A percentile compares a stretch with the other conserved stretches of the same genome.
These are phyloP conservation scores for Cornus controversa DNA, from an alignment of 148 eudicot species.

Conservation along the genomic window DNA sequence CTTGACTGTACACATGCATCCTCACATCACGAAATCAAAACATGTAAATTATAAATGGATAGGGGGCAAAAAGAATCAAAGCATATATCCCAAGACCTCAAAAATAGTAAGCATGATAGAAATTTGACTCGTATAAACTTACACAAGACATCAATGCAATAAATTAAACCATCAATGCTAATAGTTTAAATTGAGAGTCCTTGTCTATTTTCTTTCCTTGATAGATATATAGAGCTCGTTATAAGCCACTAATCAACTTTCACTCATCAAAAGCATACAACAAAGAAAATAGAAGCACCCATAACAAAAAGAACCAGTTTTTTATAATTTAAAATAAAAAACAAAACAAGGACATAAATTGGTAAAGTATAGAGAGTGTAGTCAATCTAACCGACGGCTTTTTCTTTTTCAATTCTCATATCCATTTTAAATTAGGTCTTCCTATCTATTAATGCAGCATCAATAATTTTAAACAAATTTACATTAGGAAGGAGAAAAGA, in stretches of 20 bases:
- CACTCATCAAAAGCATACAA: not conserved
- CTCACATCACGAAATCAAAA: not conserved
- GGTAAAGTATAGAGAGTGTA: too few species aligned
- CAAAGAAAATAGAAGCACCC: not conserved
- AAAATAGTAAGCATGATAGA: not conserved
- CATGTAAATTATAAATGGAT: not conserved
- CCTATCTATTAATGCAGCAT: not conserved
- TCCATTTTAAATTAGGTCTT: not conserved
- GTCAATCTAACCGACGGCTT: not conserved
- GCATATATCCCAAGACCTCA: not conserved
- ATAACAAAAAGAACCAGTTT: not conserved
- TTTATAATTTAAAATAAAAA: not conserved
- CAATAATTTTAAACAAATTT: not conserved
- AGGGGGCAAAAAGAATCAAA: not conserved
- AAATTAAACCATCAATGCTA: not conserved
- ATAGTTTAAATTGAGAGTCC: not conserved
- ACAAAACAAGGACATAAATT: not conserved
- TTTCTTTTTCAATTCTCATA: not conserved
- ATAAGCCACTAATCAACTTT: not conserved
- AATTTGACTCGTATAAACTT: not conserved
- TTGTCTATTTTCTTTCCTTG: too few species aligned
- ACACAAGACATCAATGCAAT: not conserved
- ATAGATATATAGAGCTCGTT: not conserved
- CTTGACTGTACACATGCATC: not conserved
- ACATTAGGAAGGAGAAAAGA: not conserved